Evolutionary conservation across 768 basidiomycete genomes (phyloP), one percentile per base, ranked within the genome.

Genomic region (Kwoniella heveanensis): DNA sequence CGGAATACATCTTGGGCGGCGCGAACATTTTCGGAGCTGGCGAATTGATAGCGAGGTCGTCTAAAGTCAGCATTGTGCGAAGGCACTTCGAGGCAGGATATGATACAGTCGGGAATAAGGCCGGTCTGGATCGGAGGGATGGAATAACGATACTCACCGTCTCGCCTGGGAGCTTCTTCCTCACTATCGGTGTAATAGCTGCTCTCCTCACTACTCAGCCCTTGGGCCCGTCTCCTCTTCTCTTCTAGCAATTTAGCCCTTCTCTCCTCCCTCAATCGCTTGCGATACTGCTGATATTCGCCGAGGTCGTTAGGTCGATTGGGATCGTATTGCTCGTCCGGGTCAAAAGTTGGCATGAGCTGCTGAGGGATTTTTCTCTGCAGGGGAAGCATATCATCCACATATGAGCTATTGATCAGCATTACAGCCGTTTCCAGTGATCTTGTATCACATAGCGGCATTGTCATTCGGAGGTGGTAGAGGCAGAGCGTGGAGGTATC

Each of bases 241-340:
- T 76, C 71, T 60, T 72, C 78, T 1, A 68, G 32, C 50, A 68
- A 37, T 21, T 69, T 60, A 32, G 64, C 64, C 36, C 67, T 46
- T 15, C 61, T 61, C 55, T 79, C 78, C 54, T 73, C 78, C n/a
- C 72, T 54, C 25, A 72, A 30, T 24, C 69, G 63, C 59, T 73
- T 73, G 22, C 78, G 50, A 53, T 77, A 79, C n/a, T 62, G 59
- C 57, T 73, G 73, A 50, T 74, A 79, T 63, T 77, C 74, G 49
- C 74, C 73, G 12, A 79, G 61, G 48, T 79, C 78, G 54, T 79
- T 79, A 1, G 78, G 78, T 64, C 74, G 58, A 54, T 75, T 73
- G 10, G 78, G 78, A 48, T 79, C 76, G 50, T 79, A 79, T 54
- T 69, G 67, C 51, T 79, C 78, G n/a, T 77, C 72, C 2, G 78